Evolutionary conservation across 352 stramenopile genomes (phyloP).

Genomic region (Globisporangium takayamanum): DNA sequence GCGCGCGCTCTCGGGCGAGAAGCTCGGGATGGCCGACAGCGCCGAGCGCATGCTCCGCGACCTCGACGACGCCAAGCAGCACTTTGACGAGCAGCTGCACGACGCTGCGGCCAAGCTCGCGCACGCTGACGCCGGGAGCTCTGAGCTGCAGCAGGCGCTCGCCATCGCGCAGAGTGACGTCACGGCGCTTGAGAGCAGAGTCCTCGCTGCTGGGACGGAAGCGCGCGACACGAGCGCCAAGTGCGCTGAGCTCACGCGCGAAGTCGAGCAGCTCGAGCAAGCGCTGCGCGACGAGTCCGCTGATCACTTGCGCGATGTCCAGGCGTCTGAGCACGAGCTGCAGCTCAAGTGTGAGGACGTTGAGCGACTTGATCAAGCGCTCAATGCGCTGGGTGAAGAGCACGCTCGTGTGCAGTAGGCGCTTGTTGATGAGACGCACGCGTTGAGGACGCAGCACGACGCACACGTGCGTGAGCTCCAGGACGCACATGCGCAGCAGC

Average conservation of each 20-base stretch:
- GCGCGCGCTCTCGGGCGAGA: conserved; percentile 6
- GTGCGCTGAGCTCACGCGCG: not conserved
- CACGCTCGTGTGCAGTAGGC: not conserved
- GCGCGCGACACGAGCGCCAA: not conserved
- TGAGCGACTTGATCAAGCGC: not conserved
- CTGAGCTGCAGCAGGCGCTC: not conserved
- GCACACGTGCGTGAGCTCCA: not conserved
- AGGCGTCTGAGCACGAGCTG: conserved; percentile 3
- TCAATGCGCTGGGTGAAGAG: not conserved
- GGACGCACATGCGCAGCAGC: not conserved
- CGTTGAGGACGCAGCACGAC: not conserved
- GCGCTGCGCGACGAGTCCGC: not conserved
- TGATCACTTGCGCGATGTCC: not conserved
- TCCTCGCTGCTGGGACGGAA: not conserved
- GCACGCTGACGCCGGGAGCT: not conserved
- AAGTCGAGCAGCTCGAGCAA: conserved; percentile 3
- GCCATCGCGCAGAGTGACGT: not conserved
- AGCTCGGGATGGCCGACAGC: conserved; percentile 4
- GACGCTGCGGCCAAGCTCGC: conserved; percentile 2
- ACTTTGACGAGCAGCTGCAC: not conserved
- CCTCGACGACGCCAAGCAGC: not conserved
- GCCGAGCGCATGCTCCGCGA: conserved; percentile 1
- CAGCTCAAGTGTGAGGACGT: conserved; percentile 1
- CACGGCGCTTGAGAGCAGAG: not conserved
- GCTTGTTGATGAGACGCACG: not conserved